Conservation (phyloP, 169 alveolate species). For the Plasmodium vivax region DNA sequence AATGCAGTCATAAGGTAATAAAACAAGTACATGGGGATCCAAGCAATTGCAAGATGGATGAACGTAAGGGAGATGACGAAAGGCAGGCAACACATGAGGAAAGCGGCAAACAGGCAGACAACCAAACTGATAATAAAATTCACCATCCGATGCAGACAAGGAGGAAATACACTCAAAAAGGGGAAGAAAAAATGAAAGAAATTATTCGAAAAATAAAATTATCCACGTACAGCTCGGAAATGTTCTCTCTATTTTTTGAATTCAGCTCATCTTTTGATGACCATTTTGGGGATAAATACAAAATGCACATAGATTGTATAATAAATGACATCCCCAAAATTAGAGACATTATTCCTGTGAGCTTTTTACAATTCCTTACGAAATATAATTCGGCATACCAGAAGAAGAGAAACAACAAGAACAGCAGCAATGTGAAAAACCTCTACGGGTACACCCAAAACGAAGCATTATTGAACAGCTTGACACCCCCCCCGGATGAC, state of each 20-base stretch:
- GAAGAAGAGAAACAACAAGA: background rate
- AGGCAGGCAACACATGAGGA: background rate
- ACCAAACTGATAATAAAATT: background rate
- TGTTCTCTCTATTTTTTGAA: slow-evolving; percentile 61
- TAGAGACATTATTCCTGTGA: slow-evolving; percentile 22
- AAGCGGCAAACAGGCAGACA: background rate
- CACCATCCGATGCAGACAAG: too few species aligned
- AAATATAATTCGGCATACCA: slow-evolving; percentile 60
- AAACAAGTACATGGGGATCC: background rate
- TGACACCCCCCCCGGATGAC: background rate
- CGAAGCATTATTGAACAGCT: background rate
- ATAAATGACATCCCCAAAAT: slow-evolving; percentile 12
- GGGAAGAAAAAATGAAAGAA: background rate
- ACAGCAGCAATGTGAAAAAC: background rate
- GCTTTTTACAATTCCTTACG: slow-evolving; percentile 20
- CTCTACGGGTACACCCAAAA: background rate
- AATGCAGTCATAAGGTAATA: background rate
- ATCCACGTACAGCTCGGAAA: slow-evolving; percentile 36
- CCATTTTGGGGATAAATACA: slow-evolving; percentile 21
- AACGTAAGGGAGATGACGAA: background rate
- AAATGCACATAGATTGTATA: slow-evolving; percentile 36
- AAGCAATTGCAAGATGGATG: background rate
- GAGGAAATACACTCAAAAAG: background rate
- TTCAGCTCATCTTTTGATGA: slow-evolving; percentile 64
- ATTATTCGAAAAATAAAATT: slow-evolving; percentile 19